Evolutionary conservation across 495 filamentous ascomycete genomes (phyloP).

Genomic region (Lindgomyces ingoldianus): DNA sequence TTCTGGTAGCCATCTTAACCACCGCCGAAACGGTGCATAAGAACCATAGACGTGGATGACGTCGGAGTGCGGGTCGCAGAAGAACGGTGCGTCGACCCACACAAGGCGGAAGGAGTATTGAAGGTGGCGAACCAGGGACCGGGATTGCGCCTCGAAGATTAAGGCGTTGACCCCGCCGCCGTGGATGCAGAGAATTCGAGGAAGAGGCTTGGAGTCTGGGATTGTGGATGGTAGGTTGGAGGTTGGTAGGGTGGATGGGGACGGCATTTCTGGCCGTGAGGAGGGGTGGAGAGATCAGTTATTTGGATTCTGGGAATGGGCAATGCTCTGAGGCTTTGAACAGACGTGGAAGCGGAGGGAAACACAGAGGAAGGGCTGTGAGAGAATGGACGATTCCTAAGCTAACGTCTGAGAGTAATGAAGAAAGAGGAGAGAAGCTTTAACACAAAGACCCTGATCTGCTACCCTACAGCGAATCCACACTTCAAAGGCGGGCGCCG

Average conservation of each 20-base stretch:
- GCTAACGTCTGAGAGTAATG: too few relatives aligned
- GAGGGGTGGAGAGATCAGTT: background rate
- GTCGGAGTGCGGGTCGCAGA: constrained; percentile 52
- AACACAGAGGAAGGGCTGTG: too few relatives aligned
- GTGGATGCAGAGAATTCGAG: constrained; percentile 68
- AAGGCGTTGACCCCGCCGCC: constrained; percentile 63
- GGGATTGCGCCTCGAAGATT: constrained; percentile 63
- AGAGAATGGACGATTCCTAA: too few relatives aligned
- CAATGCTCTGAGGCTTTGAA: background rate
- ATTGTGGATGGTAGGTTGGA: constrained; percentile 23
- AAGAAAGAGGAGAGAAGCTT: too few relatives aligned
- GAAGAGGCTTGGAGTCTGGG: constrained; percentile 46
- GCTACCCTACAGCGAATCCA: too few relatives aligned
- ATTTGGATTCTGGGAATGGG: too few relatives aligned
- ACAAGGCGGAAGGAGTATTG: constrained; percentile 56
- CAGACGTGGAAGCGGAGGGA: too few relatives aligned
- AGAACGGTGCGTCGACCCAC: constrained; percentile 61
- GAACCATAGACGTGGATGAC: constrained; percentile 56
- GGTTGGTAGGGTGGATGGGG: background rate
- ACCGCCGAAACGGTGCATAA: constrained; percentile 60
- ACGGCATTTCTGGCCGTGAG: background rate
- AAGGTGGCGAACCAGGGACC: constrained; percentile 52
- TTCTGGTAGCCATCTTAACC: constrained; percentile 58
- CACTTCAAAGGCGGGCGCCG: too few relatives aligned
- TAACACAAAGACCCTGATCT: too few relatives aligned